phyloP scores from a whole-genome alignment of 108 stramenopile genomes.

The Bacterosira constricta region DNA sequence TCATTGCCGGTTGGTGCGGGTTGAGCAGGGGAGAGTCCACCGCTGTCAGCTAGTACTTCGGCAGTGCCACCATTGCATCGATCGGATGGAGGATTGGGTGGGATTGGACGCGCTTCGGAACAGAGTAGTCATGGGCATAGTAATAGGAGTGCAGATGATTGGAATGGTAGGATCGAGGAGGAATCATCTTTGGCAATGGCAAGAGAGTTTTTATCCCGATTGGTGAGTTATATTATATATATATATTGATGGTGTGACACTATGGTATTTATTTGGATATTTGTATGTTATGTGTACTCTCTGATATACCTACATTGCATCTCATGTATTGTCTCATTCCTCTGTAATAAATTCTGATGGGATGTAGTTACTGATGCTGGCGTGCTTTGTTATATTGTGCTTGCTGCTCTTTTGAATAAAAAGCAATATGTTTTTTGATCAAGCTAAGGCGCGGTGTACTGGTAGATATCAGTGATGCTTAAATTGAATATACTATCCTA shows the following conservation, averaged over 20 bases:
- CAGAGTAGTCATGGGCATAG: background rate
- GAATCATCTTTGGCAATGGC: conserved; percentile 46
- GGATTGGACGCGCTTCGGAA: conserved; percentile 33
- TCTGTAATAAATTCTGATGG: background rate
- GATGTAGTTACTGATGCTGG: conserved; percentile 30
- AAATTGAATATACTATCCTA: too few species aligned
- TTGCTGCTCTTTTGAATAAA: conserved; percentile 45
- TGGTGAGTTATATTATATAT: conserved; percentile 14
- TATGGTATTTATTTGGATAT: background rate
- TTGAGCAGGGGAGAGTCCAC: background rate
- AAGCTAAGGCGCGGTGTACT: too few species aligned
- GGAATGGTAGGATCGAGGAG: conserved; percentile 15
- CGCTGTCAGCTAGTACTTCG: background rate
- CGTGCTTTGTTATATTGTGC: conserved; percentile 52
- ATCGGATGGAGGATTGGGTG: conserved; percentile 41
- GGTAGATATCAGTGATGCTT: too few species aligned
- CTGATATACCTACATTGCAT: background rate
- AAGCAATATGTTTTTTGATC: too few species aligned
- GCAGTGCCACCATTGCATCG: conserved; percentile 40
- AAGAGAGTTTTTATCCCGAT: conserved; percentile 50
- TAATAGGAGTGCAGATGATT: background rate
- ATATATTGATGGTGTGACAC: background rate
- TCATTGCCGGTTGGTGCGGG: background rate
- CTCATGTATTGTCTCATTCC: background rate
- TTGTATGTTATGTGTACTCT: background rate